phyloP scores from a whole-genome alignment of 768 basidiomycete species.

The Lanmaoa pseudosensibilis region DNA sequence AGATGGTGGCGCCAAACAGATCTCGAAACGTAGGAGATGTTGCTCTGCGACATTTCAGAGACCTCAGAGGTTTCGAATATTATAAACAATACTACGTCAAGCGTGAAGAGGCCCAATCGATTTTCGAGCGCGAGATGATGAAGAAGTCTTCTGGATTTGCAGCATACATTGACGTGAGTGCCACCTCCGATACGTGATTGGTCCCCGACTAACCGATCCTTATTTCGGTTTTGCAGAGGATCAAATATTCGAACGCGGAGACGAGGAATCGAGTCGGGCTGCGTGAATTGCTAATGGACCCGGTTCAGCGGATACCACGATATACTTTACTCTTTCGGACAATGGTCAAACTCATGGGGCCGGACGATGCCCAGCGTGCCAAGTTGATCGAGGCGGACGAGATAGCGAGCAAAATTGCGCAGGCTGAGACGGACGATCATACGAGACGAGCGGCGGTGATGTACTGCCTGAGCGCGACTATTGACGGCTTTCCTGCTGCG shows the following conservation, averaged over 20 bases:
- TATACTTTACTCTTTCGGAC: slow-evolving; percentile 91
- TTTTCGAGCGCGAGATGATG: slow-evolving; percentile 81
- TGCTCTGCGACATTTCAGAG: slow-evolving; percentile 82
- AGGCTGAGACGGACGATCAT: slow-evolving; percentile 88
- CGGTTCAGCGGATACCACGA: slow-evolving; percentile 92
- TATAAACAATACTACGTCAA: slow-evolving; percentile 91
- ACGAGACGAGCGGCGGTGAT: slow-evolving; percentile 88
- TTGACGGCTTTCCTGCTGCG: slow-evolving; percentile 89
- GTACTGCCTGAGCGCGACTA: slow-evolving; percentile 78
- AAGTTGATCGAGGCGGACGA: slow-evolving; percentile 84
- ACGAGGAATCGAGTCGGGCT: slow-evolving; percentile 80
- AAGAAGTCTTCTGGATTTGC: slow-evolving; percentile 81
- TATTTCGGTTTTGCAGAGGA: slow-evolving; percentile 49
- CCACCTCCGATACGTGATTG: slow-evolving; percentile 6
- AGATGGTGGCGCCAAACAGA: slow-evolving; percentile 66
- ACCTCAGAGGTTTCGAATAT: slow-evolving; percentile 80
- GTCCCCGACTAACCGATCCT: slow-evolving; percentile 5
- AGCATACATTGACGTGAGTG: slow-evolving; percentile 81
- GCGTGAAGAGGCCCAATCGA: slow-evolving; percentile 87
- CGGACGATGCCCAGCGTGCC: slow-evolving; percentile 70
- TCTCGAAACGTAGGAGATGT: slow-evolving; percentile 73
- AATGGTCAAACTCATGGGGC: slow-evolving; percentile 89
- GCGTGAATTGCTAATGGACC: slow-evolving; percentile 92
- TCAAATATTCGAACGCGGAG: slow-evolving; percentile 82
- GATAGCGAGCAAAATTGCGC: slow-evolving; percentile 86